Conservation (phyloP, 2,329 filamentous ascomycete genomes). For the Fonsecaea erecta region DNA sequence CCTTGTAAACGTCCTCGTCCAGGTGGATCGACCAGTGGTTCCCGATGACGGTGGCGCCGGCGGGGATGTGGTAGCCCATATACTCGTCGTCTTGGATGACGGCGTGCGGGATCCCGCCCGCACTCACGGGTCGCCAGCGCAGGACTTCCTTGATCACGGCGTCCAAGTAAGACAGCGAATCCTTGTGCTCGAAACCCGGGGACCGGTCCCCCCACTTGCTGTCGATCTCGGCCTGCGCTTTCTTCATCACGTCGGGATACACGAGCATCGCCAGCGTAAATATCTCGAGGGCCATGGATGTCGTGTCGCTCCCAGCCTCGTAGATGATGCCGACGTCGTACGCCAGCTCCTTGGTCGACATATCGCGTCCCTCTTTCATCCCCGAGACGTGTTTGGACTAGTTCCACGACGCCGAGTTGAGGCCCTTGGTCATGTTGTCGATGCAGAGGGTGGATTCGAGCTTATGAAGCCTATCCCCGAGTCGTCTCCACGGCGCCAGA, state of each 20-base stretch:
- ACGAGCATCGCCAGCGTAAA: slow-evolving; percentile 41
- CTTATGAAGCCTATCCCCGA: slow-evolving; percentile 36
- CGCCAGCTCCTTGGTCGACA: slow-evolving; percentile 50
- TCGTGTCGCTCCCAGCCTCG: slow-evolving; percentile 42
- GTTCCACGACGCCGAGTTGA: slow-evolving; percentile 32
- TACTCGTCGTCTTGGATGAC: slow-evolving; percentile 56
- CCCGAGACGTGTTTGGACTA: slow-evolving; percentile 32
- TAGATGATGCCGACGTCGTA: slow-evolving; percentile 49
- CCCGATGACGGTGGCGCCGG: slow-evolving; percentile 52
- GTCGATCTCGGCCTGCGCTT: slow-evolving; percentile 44
- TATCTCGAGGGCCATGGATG: slow-evolving; percentile 39
- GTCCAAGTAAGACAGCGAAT: slow-evolving; percentile 38
- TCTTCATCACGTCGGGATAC: slow-evolving; percentile 33
- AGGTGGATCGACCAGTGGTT: slow-evolving; percentile 54
- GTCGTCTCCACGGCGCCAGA: slow-evolving; percentile 54
- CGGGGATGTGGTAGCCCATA: slow-evolving; percentile 55
- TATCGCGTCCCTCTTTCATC: slow-evolving; percentile 46
- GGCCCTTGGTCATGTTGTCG: slow-evolving; percentile 26
- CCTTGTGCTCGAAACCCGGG: slow-evolving; percentile 45
- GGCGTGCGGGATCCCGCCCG: slow-evolving; percentile 43
- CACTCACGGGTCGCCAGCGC: slow-evolving; percentile 48
- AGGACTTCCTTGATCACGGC: slow-evolving; percentile 42
- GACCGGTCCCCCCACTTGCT: slow-evolving; percentile 38
- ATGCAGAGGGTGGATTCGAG: slow-evolving; percentile 36
- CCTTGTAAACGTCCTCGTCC: slow-evolving; percentile 48